Evolutionary conservation across 129 eudicot genomes (phyloP), one percentile per base, ranked within the genome.

Genomic region (Cynara cardunculus): DNA sequence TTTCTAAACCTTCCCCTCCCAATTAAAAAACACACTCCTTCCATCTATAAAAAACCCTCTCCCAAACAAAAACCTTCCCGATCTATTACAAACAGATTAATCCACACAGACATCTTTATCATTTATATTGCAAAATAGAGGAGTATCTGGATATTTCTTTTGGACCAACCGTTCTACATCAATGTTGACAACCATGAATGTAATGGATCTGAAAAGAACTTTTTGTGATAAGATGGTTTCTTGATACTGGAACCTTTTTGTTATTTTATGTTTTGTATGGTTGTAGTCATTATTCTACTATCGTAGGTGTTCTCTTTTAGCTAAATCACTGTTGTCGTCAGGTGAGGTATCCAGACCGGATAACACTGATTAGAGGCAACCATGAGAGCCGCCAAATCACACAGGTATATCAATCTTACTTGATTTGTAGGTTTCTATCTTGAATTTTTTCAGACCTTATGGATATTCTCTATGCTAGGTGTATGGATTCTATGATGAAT

Each of bases 381-480:
- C 98, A 94, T 68, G 98, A 94, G 87, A 94, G 98, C 85, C 92
- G 98, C n/a, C 98, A 91, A 83, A 94, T 94, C 79, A 94, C 98
- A 76, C 98, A 94, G 97, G 98, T 94, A 80, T 49, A 64, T n/a
- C 62, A 34, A 69, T 66, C 26, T 31, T 67, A 30, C 65, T 72
- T 39, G 46, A 78, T 70, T 18, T 31, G 34, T 56, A 25, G 25
- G 19, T 31, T 62, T 31, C 12, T 39, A 62, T 64, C 24, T 87
- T 46, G 71, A 19, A 5, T 68, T 76, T 73, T 34, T 37, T 12
- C 26, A 77, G 21, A 62, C 74, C 26, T 83, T 80, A 80, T 73
- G 25, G 61, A 7, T 78, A 67, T 82, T 81, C 22, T 37, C 9
- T 78, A 34, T 82, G 30, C 41, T 89, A 94, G 97, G 98, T 94